A percentile compares a stretch with the other conserved stretches of the same genome.
Evolutionary conservation across 441 rosid genomes (phyloP).

Genomic region (Croton laevigatus): DNA sequence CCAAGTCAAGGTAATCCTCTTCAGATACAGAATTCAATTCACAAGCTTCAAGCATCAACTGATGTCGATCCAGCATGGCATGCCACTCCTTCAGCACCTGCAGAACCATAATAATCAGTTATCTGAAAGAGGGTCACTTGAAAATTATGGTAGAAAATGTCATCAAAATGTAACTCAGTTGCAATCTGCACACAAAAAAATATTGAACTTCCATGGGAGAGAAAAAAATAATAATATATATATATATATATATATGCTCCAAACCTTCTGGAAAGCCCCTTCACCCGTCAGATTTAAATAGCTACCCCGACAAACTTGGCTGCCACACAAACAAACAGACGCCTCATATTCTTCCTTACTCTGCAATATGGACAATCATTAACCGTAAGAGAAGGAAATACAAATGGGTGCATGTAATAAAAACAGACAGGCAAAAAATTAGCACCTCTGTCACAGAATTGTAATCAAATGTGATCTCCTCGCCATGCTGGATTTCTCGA

Average conservation of each 20-base stretch:
- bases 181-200: background rate
- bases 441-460: slow-evolving; percentile 98
- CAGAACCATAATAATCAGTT: slow-evolving; percentile 19
- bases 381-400: slow-evolving; percentile 21
- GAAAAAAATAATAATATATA: no score
- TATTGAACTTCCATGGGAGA: no score
- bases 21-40: slow-evolving; percentile 77
- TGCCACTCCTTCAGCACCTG: slow-evolving; percentile 95
- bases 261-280: slow-evolving; percentile 97
- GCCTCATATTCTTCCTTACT: slow-evolving; percentile 99
- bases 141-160: slow-evolving; percentile 11
- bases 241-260: background rate
- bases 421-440: slow-evolving; percentile 25
- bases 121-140: slow-evolving; percentile 5
- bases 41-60: slow-evolving; percentile 92
- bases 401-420: slow-evolving; percentile 1
- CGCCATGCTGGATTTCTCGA: slow-evolving; percentile 79
- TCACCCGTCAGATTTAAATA: slow-evolving; percentile 99
- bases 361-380: slow-evolving; percentile 41
- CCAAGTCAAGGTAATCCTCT: slow-evolving; percentile 95
- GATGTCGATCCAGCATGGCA: slow-evolving; percentile 83
- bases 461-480: slow-evolving; percentile 98
- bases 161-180: background rate
- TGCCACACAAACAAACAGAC: slow-evolving; percentile 99
- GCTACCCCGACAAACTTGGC: slow-evolving; percentile 99